Percentiles rank a stretch among this genome's conserved stretches.
These are phyloP conservation scores for Westerdykella aurantiaca DNA, from an alignment of 2,329 filamentous ascomycete genomes.

Conservation along the genomic window DNA sequence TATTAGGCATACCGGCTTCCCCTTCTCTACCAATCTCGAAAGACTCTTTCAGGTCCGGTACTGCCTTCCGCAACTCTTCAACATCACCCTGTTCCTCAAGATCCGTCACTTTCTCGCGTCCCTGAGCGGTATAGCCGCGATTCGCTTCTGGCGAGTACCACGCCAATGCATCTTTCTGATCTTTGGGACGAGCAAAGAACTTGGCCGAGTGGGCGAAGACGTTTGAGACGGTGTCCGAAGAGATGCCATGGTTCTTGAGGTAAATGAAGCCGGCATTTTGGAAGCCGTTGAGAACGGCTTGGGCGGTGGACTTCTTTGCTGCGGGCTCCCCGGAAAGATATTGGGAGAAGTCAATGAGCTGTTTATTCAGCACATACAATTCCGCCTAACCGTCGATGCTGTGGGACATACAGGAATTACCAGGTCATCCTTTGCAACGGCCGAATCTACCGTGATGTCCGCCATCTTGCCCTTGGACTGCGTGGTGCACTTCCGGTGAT, in stretches of 20 bases:
- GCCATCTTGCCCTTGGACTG: slow-evolving; percentile 7
- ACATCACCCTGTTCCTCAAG: slow-evolving; percentile 34
- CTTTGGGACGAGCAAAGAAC: slow-evolving; percentile 36
- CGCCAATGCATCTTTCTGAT: slow-evolving; percentile 35
- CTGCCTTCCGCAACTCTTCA: slow-evolving; percentile 27
- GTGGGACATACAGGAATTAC: slow-evolving; percentile 32
- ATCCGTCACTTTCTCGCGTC: slow-evolving; percentile 39
- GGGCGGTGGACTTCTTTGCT: slow-evolving; percentile 60
- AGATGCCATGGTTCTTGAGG: slow-evolving; percentile 71
- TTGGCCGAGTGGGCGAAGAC: slow-evolving; percentile 51
- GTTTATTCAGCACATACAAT: background rate
- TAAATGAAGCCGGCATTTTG: slow-evolving; percentile 86
- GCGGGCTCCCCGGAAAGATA: slow-evolving; percentile 60
- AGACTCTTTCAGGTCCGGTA: slow-evolving; percentile 51
- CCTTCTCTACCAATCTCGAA: slow-evolving; percentile 58
- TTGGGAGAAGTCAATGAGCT: slow-evolving; percentile 73
- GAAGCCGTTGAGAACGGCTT: slow-evolving; percentile 72
- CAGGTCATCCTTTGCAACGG: slow-evolving; percentile 36
- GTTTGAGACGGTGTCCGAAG: slow-evolving; percentile 51
- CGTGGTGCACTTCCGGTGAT: background rate
- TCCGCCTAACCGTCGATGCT: background rate
- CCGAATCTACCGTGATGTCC: slow-evolving; percentile 25
- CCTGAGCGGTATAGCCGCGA: slow-evolving; percentile 44
- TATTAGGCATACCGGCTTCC: slow-evolving; percentile 62
- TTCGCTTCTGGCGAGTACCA: slow-evolving; percentile 46